Evolutionary conservation across 768 basidiomycete genomes (phyloP).

Genomic region (Rubroboletus pulcherrimus): DNA sequence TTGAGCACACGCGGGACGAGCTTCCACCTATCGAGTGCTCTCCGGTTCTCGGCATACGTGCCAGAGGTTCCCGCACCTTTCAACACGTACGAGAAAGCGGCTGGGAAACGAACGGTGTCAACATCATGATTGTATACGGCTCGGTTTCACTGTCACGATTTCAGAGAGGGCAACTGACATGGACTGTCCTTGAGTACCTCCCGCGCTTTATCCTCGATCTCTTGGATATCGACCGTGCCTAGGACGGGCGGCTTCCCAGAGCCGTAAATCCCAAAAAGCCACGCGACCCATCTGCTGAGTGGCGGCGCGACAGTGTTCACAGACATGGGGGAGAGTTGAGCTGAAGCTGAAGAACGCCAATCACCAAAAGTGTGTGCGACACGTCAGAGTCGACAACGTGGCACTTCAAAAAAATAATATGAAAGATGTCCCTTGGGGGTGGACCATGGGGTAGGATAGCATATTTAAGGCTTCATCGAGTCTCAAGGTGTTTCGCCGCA

Average conservation of each 20-base stretch:
- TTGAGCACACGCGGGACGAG: constrained; percentile 57
- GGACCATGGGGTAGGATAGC: background rate
- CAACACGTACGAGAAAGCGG: constrained; percentile 62
- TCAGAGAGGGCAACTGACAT: constrained; percentile 34
- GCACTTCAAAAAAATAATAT: background rate
- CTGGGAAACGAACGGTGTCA: constrained; percentile 30
- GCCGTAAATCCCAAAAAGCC: constrained; percentile 20
- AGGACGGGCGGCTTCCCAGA: constrained; percentile 31
- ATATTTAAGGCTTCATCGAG: constrained; percentile 7
- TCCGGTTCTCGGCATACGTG: constrained; percentile 63
- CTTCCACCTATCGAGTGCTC: constrained; percentile 52
- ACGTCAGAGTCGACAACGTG: background rate
- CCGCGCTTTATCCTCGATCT: constrained; percentile 59
- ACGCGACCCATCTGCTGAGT: constrained; percentile 18
- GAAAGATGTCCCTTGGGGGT: background rate
- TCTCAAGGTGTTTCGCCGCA: background rate
- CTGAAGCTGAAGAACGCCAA: background rate
- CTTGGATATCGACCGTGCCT: constrained; percentile 59
- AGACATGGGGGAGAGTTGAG: constrained; percentile 4
- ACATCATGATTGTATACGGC: background rate
- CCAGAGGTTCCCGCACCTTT: constrained; percentile 66
- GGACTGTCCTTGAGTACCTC: constrained; percentile 56
- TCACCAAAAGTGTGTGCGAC: background rate
- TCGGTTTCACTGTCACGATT: background rate
- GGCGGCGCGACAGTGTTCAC: constrained; percentile 22